Evolutionary conservation across 73 alveolate genomes (phyloP), one percentile per base, ranked within the genome.

Genomic region (Tetrahymena borealis): DNA sequence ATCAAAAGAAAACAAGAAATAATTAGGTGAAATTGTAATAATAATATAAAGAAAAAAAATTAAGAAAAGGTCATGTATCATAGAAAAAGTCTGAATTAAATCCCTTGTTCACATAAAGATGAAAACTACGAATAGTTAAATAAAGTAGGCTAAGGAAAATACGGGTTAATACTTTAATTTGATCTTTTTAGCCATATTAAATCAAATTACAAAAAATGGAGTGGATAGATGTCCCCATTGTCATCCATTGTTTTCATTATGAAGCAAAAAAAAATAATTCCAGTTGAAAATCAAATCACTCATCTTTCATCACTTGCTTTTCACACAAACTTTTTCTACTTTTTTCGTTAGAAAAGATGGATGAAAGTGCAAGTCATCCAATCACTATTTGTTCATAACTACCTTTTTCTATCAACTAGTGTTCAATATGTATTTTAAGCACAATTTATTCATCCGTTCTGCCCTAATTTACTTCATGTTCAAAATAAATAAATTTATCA

Each of bases 131-230:
- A 60, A 60, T 60, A 60, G 85, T 60, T 60, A 60, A 60, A 60
- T 60, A 60, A 60, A 60, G 85, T 60, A 60, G 85, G 85, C 85
- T 60, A 60, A 60, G 85, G 85, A 60, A 60, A 60, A 60, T 60
- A 60, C 85, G 85, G 85, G 85, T 60, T 60, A 60, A 60, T 60
- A 60, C 85, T 60, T 60, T 60, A 60, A 60, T 60, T 60, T 60
- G 85, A 60, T 24, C 85, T 24, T 60, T 60, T 60, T 60, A 60
- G 85, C 85, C 85, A 60, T 60, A 24, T 24, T 24, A 60, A 60
- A 24, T 24, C n/a, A 60, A 60, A 60, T 60, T 24, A 24, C 28
- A 24, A 60, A 24, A 24, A 60, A 60, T 60, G 85, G 85, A 60
- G 85, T 60, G 85, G 37, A 60, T 60, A 24, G n/a, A 24, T 60